Evolutionary conservation across 129 eudicot genomes (phyloP), one percentile per base, ranked within the genome.

Genomic region (Artemisia tridentata): DNA sequence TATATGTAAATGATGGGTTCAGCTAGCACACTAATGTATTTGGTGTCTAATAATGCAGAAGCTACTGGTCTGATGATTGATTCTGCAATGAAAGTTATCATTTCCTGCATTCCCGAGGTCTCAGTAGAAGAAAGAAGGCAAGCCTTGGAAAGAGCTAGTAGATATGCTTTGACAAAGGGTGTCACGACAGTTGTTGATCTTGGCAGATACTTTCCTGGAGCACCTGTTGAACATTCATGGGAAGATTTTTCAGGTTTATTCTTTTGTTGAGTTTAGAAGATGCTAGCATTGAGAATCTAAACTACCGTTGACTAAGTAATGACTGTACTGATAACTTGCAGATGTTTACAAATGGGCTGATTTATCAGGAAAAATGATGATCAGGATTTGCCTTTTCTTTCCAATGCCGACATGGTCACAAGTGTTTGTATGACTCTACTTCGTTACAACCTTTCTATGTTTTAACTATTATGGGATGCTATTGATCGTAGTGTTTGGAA

Each of bases 161-260:
- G 81, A 19, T 73, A 80, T 85, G 99, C 97, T 10, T 84, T 93
- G 67, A 71, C 7, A 64, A 93, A 83, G 66, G 98, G 99, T 47
- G 99, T 93, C 55, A 93, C 99, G 19, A 84, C 97, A 53, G 97
- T 93, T 51, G 97, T 93, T 77, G 99, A 93, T 82, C 13, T 93
- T 56, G 99, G 99, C 48, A 85, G 96, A 86, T 87, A 90, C 76
- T 80, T 90, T 79, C 99, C 99, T 55, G 97, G 99, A 19, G 76
- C 86, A 11, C 52, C 96, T 9, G 53, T 78, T 20, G 84, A 87
- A 62, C 78, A 74, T 78, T 71, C 99, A 38, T 93, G 99, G 99
- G 88, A 93, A 74, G 99, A 93, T 73, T 86, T 90, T 59, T 74
- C 87, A 93, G 99, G 99, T 93, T 79, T 70, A 21, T 63, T 27